A percentile compares a stretch with the other conserved stretches of the same genome.
These are phyloP conservation scores for Phlebiopsis flavidoalba DNA, from an alignment of 768 basidiomycete genomes.

Conservation along the genomic window DNA sequence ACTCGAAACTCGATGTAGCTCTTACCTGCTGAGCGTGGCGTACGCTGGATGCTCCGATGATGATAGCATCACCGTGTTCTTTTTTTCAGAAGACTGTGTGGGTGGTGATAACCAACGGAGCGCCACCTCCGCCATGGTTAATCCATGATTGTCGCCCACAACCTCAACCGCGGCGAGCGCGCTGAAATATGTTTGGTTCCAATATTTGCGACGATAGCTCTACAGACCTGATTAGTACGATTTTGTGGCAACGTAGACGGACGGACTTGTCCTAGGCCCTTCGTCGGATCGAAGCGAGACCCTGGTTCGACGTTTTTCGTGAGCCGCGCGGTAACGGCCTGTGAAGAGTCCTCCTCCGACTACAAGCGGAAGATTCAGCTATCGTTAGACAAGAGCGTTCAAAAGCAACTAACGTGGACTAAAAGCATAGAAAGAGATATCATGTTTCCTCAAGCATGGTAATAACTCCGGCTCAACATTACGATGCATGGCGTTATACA, in stretches of 20 bases:
- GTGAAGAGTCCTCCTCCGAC: slow-evolving; percentile 39
- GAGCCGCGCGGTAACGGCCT: slow-evolving; percentile 28
- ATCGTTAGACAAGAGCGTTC: background rate
- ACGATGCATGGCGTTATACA: slow-evolving; percentile 40
- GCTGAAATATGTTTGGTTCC: slow-evolving; percentile 27
- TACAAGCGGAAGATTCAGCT: slow-evolving; percentile 2
- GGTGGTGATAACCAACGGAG: slow-evolving; percentile 45
- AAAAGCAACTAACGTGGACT: slow-evolving; percentile 32
- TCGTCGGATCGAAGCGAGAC: slow-evolving; percentile 50
- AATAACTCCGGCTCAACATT: slow-evolving; percentile 34
- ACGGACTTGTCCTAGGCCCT: slow-evolving; percentile 41
- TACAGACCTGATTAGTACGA: background rate
- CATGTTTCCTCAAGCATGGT: slow-evolving; percentile 37
- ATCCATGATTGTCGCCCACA: slow-evolving; percentile 25
- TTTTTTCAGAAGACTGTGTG: slow-evolving; percentile 43
- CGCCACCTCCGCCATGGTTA: slow-evolving; percentile 17
- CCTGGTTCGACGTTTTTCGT: slow-evolving; percentile 42
- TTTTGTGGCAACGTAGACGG: background rate
- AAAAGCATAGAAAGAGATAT: slow-evolving; percentile 35
- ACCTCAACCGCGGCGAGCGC: slow-evolving; percentile 28
- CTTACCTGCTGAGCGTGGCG: slow-evolving; percentile 44
- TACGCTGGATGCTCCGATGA: slow-evolving; percentile 60
- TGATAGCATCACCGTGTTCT: slow-evolving; percentile 44
- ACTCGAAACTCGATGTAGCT: slow-evolving; percentile 23
- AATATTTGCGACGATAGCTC: slow-evolving; percentile 38